Conservation (phyloP, 352 stramenopile species). For the Phytophthora rubi region DNA sequence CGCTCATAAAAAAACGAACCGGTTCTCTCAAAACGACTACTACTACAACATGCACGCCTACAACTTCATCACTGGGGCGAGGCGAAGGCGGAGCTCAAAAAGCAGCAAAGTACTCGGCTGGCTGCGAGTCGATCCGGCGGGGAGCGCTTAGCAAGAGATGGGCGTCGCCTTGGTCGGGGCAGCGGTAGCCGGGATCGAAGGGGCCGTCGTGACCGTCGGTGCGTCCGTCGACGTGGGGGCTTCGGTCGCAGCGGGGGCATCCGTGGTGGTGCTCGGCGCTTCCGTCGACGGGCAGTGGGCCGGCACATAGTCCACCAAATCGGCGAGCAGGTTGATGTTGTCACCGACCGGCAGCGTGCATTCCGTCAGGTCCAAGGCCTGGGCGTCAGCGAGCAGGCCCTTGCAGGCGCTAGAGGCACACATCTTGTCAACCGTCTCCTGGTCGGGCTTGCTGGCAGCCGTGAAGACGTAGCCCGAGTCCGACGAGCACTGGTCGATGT, state of each 20-base stretch:
- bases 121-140: conserved; percentile 20
- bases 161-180: conserved; percentile 13
- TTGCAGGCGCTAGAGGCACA: conserved; percentile 37
- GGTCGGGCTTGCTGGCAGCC: conserved; percentile 29
- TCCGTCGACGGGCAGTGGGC: conserved; percentile 30
- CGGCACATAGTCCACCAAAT: conserved; percentile 43
- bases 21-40: conserved; percentile 3
- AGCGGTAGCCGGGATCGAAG: conserved; percentile 3
- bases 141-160: conserved; percentile 31
- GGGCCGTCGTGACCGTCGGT: conserved; percentile 1
- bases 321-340: conserved; percentile 31
- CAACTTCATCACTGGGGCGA: conserved; percentile 19
- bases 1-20: background rate
- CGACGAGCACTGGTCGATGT: conserved; percentile 32
- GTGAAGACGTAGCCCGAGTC: conserved; percentile 46
- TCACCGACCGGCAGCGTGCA: conserved; percentile 39
- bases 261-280: conserved; percentile 9
- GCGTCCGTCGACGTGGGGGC: conserved; percentile 1
- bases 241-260: background rate
- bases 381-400: conserved; percentile 26
- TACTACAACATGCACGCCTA: conserved; percentile 27
- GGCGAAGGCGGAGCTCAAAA: conserved; percentile 23
- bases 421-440: conserved; percentile 32
- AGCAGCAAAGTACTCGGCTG: conserved; percentile 35
- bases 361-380: conserved; percentile 30